Evolutionary conservation across 345 rosid species (phyloP).

Genomic region (Nephelium lappaceum): DNA sequence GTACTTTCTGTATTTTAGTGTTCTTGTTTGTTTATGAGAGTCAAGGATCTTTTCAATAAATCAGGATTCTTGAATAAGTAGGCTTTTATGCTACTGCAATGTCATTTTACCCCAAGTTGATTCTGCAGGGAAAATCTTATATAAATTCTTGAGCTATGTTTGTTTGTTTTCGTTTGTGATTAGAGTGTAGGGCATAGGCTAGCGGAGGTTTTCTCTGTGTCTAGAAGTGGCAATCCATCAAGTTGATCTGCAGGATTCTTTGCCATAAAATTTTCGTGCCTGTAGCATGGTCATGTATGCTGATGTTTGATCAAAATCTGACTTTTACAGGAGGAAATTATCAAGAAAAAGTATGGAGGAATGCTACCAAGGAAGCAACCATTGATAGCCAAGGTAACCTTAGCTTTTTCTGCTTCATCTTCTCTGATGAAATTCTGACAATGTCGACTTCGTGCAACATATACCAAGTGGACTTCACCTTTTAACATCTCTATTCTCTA

Average conservation of each 20-base stretch:
- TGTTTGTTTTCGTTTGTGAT: not conserved
- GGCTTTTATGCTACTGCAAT: not conserved
- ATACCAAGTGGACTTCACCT: conserved; percentile 18
- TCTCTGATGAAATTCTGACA: not conserved
- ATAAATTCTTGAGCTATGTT: not conserved
- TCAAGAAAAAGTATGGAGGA: conserved; percentile 79
- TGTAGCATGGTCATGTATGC: not conserved
- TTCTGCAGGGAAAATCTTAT: not conserved
- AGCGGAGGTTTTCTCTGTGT: not conserved
- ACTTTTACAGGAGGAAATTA: conserved; percentile 55
- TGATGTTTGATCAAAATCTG: not conserved
- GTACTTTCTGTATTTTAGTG: not conserved
- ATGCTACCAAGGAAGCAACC: conserved; percentile 70
- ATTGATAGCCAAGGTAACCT: conserved; percentile 69
- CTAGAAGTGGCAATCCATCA: too few relatives aligned
- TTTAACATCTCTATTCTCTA: conserved; percentile 19
- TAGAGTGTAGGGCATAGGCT: not conserved
- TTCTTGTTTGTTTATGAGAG: not conserved
- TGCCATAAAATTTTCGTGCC: not conserved
- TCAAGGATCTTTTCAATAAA: not conserved
- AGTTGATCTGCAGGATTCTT: too few relatives aligned
- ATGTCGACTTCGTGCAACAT: not conserved
- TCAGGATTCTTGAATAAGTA: not conserved
- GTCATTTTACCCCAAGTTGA: not conserved
- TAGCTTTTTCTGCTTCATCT: not conserved